Base-by-base conservation (phyloP, 768 basidiomycete genomes). In the Rhodotorula babjevae region DNA sequence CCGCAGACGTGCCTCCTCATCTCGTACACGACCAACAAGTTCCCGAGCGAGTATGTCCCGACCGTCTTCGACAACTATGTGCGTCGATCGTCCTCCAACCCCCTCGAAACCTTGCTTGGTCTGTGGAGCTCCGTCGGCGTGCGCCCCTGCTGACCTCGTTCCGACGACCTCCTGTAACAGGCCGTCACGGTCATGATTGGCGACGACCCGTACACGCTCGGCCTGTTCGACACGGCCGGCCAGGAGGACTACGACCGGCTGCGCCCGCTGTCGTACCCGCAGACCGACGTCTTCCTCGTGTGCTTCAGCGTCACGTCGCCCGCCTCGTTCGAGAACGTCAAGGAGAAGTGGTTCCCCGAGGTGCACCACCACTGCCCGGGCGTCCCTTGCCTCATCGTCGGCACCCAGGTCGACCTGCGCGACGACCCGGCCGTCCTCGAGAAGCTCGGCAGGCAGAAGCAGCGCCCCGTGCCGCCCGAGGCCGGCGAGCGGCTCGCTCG, bases 131-230 rank as follows among this genome's bases (percentile, higher is more conserved):
- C 47, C n/a, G n/a, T n/a, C n/a, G n/a, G n/a, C n/a, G n/a, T n/a
- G n/a, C n/a, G n/a, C n/a, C n/a, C n/a, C n/a, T n/a, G n/a, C n/a
- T n/a, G n/a, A n/a, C n/a, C n/a, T n/a, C n/a, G n/a, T n/a, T n/a
- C n/a, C n/a, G n/a, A n/a, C 47, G 4, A 16, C 47, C 18, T 23
- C 18, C 31, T 4, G 50, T 2, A n/a, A 44, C 66, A 75, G 74
- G 96, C 96, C 73, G 96, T 98, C 73, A 98, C 95, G n/a, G 96
- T 99, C 70, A 98, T 99, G 96, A 98, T 99, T 83, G 95, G 95
- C 65, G 96, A 98, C 79, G 95, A 98, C 83, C 95, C 96, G 65
- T 98, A 98, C 82, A 98, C 96, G 76, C 84, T 99, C 80, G 96
- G 96, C 68, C 82, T 99, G 77, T 99, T 98, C 82, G 96, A 99